Evolutionary conservation across 257 asterid genomes (phyloP).

Genomic region (Solanum bulbocastanum): DNA sequence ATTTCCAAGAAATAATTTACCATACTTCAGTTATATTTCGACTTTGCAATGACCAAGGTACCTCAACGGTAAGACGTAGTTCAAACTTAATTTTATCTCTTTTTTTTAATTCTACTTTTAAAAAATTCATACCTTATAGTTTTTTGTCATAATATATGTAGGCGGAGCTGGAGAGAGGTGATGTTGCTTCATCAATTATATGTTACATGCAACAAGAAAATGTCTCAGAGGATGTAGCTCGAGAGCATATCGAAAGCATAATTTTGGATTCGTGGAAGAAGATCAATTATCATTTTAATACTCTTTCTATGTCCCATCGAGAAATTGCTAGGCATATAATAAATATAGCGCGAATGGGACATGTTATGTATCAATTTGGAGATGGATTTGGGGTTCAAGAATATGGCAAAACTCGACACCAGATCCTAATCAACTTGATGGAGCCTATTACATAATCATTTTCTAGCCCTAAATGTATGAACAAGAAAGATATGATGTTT

Average conservation of each 20-base stretch:
- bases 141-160: not conserved
- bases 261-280: slow-evolving; percentile 26
- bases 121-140: not conserved
- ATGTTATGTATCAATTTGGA: slow-evolving; percentile 37
- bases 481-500: not conserved
- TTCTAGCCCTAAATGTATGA: not conserved
- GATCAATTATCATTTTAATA: slow-evolving; percentile 15
- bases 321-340: slow-evolving; percentile 10
- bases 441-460: slow-evolving; percentile 17
- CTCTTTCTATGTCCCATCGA: not conserved
- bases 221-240: slow-evolving; percentile 27
- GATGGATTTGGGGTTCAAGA: slow-evolving; percentile 53
- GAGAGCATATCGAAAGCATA: slow-evolving; percentile 21
- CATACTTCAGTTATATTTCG: slow-evolving; percentile 37
- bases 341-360: slow-evolving; percentile 29
- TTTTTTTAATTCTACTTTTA: not conserved
- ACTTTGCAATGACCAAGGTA: slow-evolving; percentile 53
- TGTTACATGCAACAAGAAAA: slow-evolving; percentile 53
- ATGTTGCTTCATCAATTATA: slow-evolving; percentile 47
- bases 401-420: slow-evolving; percentile 23
- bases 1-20: slow-evolving; percentile 17
- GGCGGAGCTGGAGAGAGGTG: slow-evolving; percentile 63
- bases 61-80: slow-evolving; percentile 30
- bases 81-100: not conserved
- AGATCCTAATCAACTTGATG: slow-evolving; percentile 28